Evolutionary conservation across 805 yeast species (phyloP).

Genomic region (Pichia heedii): DNA sequence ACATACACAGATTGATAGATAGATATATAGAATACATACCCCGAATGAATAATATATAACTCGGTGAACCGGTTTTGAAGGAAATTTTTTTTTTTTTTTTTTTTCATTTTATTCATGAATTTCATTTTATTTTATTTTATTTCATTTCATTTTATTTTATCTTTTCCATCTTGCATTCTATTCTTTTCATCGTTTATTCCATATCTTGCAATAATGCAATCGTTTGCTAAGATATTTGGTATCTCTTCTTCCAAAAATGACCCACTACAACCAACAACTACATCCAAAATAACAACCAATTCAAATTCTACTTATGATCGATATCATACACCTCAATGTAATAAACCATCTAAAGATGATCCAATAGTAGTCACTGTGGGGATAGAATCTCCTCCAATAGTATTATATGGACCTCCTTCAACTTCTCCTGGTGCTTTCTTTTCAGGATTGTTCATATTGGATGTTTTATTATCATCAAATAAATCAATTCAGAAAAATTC

Average conservation of each 20-base stretch:
- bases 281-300: background rate
- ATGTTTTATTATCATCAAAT: slow-evolving; percentile 26
- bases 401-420: slow-evolving; percentile 67
- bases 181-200: too few species aligned
- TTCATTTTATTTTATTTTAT: background rate
- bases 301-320: slow-evolving; percentile 10
- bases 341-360: slow-evolving; percentile 17
- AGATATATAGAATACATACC: too few species aligned
- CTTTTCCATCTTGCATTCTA: too few species aligned
- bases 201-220: background rate
- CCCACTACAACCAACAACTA: background rate
- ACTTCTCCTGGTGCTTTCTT: slow-evolving; percentile 82
- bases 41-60: too few species aligned
- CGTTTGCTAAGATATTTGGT: background rate
- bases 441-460: slow-evolving; percentile 66
- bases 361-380: slow-evolving; percentile 40
- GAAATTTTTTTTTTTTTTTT: too few species aligned
- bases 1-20: too few species aligned
- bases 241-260: background rate
- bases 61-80: too few species aligned
- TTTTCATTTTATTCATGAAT: too few species aligned
- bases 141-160: background rate
- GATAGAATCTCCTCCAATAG: slow-evolving; percentile 86
- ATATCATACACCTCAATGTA: slow-evolving; percentile 21
- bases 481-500: background rate